A percentile compares a stretch with the other conserved stretches of the same genome.
Conservation (phyloP, 164 flowering plant genomes). For the Magnolia officinalis region DNA sequence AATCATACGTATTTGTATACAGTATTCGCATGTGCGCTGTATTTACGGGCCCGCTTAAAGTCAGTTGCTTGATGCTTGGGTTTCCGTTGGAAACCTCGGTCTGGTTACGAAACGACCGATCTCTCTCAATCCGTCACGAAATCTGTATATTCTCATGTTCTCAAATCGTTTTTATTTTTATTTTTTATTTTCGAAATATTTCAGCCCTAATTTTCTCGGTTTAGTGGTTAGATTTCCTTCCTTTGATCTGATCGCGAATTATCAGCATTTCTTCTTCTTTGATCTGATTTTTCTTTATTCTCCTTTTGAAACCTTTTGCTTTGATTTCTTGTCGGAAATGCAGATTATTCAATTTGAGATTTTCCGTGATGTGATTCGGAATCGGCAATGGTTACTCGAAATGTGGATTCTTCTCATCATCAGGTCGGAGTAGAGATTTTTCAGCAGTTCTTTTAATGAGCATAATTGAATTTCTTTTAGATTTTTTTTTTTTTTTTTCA, state of each 20-base stretch:
- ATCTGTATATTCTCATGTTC: neutral
- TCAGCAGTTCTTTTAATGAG: no score
- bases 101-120: neutral
- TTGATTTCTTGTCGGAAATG: neutral
- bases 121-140: neutral
- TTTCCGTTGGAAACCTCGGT: constrained; percentile 12
- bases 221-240: neutral
- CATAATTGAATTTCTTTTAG: neutral
- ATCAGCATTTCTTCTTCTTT: neutral
- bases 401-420: constrained; percentile 7
- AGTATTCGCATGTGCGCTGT: no score
- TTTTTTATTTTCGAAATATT: no score
- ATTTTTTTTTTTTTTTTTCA: no score
- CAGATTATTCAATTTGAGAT: neutral
- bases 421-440: neutral
- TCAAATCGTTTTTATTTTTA: neutral
- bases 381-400: constrained; percentile 16
- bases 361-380: constrained; percentile 8
- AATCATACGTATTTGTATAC: no score
- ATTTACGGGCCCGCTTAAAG: neutral
- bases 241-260: no score
- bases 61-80: neutral
- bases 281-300: constrained; percentile 3
- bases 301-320: neutral
- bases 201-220: constrained; percentile 2